A percentile compares a stretch with the other conserved stretches of the same genome.
Evolutionary conservation across 202 grass and related monocot species (phyloP).

Genomic region (Dendrocalamus latiflorus): DNA sequence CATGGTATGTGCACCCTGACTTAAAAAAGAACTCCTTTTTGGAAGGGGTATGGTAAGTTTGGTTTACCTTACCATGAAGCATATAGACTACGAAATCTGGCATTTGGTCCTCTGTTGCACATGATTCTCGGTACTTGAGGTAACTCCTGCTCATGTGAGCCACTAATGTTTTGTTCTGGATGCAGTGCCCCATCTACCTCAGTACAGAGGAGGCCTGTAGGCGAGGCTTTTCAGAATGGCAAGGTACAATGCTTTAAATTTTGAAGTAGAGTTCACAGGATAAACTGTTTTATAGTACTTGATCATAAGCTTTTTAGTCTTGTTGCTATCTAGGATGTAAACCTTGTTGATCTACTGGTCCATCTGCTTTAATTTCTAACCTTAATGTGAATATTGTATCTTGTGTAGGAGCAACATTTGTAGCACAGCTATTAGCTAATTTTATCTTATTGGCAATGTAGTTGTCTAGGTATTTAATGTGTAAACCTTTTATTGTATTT

Average conservation of each 20-base stretch:
- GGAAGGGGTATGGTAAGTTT: slow-evolving; percentile 12
- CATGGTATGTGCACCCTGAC: slow-evolving; percentile 43
- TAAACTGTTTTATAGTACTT: not conserved
- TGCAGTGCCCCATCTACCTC: slow-evolving; percentile 39
- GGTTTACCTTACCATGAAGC: not conserved
- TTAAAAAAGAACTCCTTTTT: slow-evolving; percentile 7
- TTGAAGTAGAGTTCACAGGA: not conserved
- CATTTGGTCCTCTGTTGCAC: not conserved
- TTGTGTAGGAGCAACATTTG: not conserved
- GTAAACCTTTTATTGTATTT: not conserved
- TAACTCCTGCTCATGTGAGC: slow-evolving; percentile 19
- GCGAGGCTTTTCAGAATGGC: slow-evolving; percentile 29
- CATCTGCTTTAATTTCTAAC: not conserved
- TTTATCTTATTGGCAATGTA: not conserved
- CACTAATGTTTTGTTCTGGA: slow-evolving; percentile 30
- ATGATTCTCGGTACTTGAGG: slow-evolving; percentile 8
- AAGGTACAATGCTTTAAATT: slow-evolving; percentile 28
- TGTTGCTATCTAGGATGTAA: not conserved
- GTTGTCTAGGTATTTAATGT: not conserved
- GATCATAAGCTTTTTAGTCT: not conserved
- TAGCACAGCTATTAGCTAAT: not conserved
- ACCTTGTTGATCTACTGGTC: not conserved
- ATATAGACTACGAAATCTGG: not conserved
- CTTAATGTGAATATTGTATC: not conserved
- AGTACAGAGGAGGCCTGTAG: slow-evolving; percentile 34